A percentile compares a stretch with the other conserved stretches of the same genome.
Conservation (phyloP, 352 stramenopile species). For the Globisporangium spiculum region DNA sequence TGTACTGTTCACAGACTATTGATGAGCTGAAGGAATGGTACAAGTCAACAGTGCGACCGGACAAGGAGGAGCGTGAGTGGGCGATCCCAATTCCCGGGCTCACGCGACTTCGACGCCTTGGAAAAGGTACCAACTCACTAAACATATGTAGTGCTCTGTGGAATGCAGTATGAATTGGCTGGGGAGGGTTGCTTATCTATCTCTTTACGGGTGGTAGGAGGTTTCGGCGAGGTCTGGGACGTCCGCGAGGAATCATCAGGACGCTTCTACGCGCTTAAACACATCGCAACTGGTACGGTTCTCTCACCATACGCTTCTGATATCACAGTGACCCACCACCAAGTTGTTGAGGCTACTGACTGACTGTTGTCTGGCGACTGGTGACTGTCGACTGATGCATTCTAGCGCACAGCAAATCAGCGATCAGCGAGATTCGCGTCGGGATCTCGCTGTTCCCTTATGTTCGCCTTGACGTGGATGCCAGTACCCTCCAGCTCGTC, state of each 20-base stretch:
- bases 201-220: background rate
- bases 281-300: background rate
- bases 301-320: too few relatives aligned
- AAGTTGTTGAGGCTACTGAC: too few relatives aligned
- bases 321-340: too few relatives aligned
- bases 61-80: background rate
- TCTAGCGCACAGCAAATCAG: background rate
- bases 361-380: too few relatives aligned
- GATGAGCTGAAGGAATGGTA: conserved; percentile 11
- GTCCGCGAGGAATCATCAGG: background rate
- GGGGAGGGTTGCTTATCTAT: too few relatives aligned
- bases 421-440: conserved; percentile 8
- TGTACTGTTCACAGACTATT: background rate
- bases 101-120: conserved; percentile 9
- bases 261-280: conserved; percentile 10
- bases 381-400: background rate
- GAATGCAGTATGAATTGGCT: too few relatives aligned
- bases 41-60: background rate
- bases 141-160: too few relatives aligned
- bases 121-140: background rate
- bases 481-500: background rate
- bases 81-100: conserved; percentile 3
- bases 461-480: background rate
- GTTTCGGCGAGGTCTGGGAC: conserved; percentile 10
- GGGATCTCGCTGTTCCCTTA: background rate